Percentiles rank a stretch among this genome's conserved stretches.
phyloP scores from a whole-genome alignment of 2,329 filamentous ascomycete genomes.

The Botryotinia narcissicola region DNA sequence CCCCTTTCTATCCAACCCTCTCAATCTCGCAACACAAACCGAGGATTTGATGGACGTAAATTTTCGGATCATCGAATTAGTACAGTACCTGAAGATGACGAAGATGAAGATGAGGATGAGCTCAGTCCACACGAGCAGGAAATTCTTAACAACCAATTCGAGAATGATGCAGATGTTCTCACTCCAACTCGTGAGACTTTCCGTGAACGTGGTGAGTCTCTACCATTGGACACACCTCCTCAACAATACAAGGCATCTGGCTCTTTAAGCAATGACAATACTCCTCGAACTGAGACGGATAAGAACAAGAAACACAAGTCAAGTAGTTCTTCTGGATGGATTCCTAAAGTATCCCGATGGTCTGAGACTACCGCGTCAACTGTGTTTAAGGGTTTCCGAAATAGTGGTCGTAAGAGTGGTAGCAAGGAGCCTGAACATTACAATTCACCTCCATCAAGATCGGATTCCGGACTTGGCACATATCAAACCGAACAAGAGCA shows the following conservation, averaged over 20 bases:
- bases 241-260: conserved; percentile 43
- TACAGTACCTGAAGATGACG: conserved; percentile 81
- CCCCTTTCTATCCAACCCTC: conserved; percentile 61
- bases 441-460: conserved; percentile 59
- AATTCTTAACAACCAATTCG: conserved; percentile 53
- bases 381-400: conserved; percentile 72
- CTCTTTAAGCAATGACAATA: conserved; percentile 73
- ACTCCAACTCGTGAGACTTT: conserved; percentile 58
- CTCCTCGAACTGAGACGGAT: conserved; percentile 59
- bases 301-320: conserved; percentile 88
- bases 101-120: conserved; percentile 71
- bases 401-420: conserved; percentile 56
- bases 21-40: conserved; percentile 44
- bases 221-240: conserved; percentile 58
- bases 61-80: conserved; percentile 80
- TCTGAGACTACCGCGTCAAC: conserved; percentile 94
- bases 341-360: conserved; percentile 95
- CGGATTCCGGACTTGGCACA: conserved; percentile 71
- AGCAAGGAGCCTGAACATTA: conserved; percentile 44
- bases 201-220: conserved; percentile 53
- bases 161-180: conserved; percentile 57
- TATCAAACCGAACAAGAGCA: conserved; percentile 31
- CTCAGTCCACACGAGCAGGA: conserved; percentile 46
- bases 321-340: conserved; percentile 71
- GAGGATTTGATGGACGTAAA: conserved; percentile 44